phyloP scores from a whole-genome alignment of 768 basidiomycete genomes.

The Lentinula lateritia region DNA sequence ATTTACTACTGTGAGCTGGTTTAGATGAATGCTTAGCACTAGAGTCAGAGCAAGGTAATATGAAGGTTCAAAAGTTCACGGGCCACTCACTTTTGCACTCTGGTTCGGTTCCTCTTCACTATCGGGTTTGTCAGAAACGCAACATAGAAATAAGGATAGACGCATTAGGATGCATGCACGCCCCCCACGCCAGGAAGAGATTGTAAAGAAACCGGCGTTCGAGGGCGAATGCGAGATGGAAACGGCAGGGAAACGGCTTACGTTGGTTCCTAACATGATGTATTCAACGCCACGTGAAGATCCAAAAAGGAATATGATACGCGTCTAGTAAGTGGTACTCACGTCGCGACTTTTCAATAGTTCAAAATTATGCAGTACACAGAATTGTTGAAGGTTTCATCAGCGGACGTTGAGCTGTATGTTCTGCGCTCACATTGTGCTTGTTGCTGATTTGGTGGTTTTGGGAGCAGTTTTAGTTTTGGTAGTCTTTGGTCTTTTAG shows the following conservation, averaged over 20 bases:
- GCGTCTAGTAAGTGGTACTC: neutral
- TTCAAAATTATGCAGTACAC: neutral
- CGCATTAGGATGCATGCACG: conserved; percentile 48
- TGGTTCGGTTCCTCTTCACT: conserved; percentile 42
- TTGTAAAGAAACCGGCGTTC: neutral
- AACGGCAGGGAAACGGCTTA: conserved; percentile 2
- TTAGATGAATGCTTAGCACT: neutral
- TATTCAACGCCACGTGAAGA: neutral
- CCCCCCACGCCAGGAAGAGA: conserved; percentile 10
- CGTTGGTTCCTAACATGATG: conserved; percentile 5
- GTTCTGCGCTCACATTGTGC: neutral
- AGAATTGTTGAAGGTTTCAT: neutral
- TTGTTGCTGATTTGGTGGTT: neutral
- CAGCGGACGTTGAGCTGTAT: neutral
- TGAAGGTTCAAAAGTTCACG: neutral
- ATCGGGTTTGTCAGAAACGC: conserved; percentile 49
- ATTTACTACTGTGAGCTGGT: conserved; percentile 8
- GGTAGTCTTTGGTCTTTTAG: conserved; percentile 1
- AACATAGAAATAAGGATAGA: conserved; percentile 59
- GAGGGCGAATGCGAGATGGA: neutral
- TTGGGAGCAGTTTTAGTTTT: neutral
- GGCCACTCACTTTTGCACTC: conserved; percentile 17
- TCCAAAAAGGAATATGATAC: conserved; percentile 1
- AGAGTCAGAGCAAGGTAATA: neutral
- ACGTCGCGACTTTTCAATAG: conserved; percentile 2